Conservation (phyloP, 352 stramenopile genomes). For the Vaucheria bursata region DNA sequence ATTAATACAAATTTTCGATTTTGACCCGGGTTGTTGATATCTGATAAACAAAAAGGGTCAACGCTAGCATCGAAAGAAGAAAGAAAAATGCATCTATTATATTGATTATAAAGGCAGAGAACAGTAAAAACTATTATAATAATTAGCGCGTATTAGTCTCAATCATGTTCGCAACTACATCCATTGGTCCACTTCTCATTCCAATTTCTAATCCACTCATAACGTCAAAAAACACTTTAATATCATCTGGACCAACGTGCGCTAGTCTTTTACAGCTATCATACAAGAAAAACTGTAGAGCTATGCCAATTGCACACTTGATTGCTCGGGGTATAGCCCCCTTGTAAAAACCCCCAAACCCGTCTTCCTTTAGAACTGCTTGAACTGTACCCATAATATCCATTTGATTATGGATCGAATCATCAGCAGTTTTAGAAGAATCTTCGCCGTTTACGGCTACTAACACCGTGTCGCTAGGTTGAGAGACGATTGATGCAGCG, state of each 20-base stretch:
- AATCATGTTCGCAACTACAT: conserved; percentile 8
- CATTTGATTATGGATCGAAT: not conserved
- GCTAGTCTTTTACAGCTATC: conserved; percentile 44
- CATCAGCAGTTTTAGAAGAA: not conserved
- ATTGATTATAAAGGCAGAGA: too few species aligned
- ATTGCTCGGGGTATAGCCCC: conserved; percentile 43
- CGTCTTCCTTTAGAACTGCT: conserved; percentile 25
- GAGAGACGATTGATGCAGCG: conserved; percentile 39
- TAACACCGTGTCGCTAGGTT: conserved; percentile 46
- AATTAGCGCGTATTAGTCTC: conserved; percentile 5
- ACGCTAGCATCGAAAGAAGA: too few species aligned
- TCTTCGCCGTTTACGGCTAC: conserved; percentile 32
- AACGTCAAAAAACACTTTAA: conserved; percentile 52
- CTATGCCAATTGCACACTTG: conserved; percentile 50
- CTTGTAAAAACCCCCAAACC: conserved; percentile 46
- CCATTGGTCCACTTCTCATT: conserved; percentile 12
- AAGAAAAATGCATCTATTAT: too few species aligned
- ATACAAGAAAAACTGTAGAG: conserved; percentile 50
- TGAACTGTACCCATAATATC: conserved; percentile 13
- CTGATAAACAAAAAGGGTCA: too few species aligned
- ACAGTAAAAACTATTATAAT: not conserved
- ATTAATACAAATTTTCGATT: too few species aligned
- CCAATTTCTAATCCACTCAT: conserved; percentile 47
- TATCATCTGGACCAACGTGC: conserved; percentile 42
- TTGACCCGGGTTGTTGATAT: too few species aligned